phyloP scores from a whole-genome alignment of 306 rosid genomes.

The Quercus suber region DNA sequence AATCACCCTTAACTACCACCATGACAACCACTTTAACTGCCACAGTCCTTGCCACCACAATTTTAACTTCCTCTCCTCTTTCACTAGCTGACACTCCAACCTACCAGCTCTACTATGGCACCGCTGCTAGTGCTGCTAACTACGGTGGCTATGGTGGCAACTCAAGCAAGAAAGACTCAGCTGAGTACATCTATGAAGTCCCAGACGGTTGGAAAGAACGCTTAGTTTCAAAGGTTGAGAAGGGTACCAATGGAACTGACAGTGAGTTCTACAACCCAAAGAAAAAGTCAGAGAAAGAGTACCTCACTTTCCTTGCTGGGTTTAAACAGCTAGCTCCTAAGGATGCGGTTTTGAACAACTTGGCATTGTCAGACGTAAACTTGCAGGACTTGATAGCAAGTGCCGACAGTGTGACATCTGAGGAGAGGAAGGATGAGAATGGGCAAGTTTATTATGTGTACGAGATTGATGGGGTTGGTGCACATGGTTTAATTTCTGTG shows the following conservation, averaged over 20 bases:
- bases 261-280: conserved; percentile 87
- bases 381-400: conserved; percentile 69
- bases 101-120: conserved; percentile 79
- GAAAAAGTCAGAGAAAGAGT: conserved; percentile 72
- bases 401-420: conserved; percentile 56
- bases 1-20: conserved; percentile 34
- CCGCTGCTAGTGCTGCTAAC: conserved; percentile 88
- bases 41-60: conserved; percentile 51
- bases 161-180: conserved; percentile 50
- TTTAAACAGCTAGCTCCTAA: conserved; percentile 70
- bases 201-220: conserved; percentile 89
- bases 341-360: conserved; percentile 61
- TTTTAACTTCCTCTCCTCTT: conserved; percentile 43
- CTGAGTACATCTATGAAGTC: conserved; percentile 81
- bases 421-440: conserved; percentile 63
- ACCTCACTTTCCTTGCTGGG: conserved; percentile 68
- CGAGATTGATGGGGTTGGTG: conserved; percentile 69
- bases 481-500: conserved; percentile 79
- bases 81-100: conserved; percentile 40
- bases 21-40: conserved; percentile 24
- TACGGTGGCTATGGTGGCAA: conserved; percentile 57
- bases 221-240: conserved; percentile 58
- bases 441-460: conserved; percentile 80
- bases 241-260: conserved; percentile 82
- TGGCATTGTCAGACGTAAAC: conserved; percentile 76